Percentiles rank a stretch among this genome's conserved stretches.
These are phyloP conservation scores for Fusarium tjaetaba DNA, from an alignment of 2,329 filamentous ascomycete genomes.

Conservation along the genomic window DNA sequence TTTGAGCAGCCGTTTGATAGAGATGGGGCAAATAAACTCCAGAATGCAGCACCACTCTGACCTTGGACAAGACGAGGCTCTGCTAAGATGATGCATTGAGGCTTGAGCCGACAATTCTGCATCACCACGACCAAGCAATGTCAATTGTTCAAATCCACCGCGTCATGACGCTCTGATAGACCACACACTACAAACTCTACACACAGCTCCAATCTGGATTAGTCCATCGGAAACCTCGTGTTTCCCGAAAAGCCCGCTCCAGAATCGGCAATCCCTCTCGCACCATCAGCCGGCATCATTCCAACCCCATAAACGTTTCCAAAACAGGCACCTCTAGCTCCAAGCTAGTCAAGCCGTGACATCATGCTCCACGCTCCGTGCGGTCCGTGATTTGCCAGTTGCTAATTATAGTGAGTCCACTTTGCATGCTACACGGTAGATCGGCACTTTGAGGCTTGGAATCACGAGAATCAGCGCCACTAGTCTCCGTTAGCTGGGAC, in stretches of 20 bases:
- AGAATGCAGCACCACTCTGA: conserved; percentile 83
- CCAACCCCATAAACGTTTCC: neutral
- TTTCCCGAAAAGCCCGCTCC: neutral
- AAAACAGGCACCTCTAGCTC: fast-evolving
- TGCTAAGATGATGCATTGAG: fast-evolving
- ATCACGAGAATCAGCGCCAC: conserved; percentile 4
- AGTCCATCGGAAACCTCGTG: neutral
- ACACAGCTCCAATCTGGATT: neutral
- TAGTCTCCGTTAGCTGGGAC: neutral
- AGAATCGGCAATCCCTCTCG: neutral
- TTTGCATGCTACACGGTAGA: neutral
- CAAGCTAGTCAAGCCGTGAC: neutral
- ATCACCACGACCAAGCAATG: neutral
- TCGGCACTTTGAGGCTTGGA: conserved; percentile 2
- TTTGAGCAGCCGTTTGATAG: conserved; percentile 66
- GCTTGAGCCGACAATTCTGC: neutral
- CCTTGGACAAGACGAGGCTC: too few relatives aligned
- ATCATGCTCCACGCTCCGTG: neutral
- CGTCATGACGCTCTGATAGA: neutral
- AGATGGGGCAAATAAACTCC: conserved; percentile 86
- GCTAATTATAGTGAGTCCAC: conserved; percentile 27
- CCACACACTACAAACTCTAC: too few relatives aligned
- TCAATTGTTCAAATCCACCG: neutral
- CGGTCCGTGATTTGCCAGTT: neutral
- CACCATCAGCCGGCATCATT: neutral